Base-by-base conservation (phyloP, 1,139 yeast species). In the Candida gigantensis region DNA sequence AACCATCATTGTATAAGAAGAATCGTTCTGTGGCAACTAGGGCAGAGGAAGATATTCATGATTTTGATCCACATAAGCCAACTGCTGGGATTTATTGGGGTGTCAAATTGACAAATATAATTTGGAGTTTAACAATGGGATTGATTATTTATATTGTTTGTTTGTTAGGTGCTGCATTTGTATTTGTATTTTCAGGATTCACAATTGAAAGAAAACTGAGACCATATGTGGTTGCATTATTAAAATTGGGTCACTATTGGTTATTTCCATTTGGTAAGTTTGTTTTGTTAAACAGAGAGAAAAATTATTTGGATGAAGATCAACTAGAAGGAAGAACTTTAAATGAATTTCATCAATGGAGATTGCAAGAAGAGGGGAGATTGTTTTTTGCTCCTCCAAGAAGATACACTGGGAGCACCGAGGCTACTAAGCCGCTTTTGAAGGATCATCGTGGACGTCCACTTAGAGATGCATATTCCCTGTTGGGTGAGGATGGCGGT, bases 21-120 rank as follows among this genome's bases (percentile, higher is more conserved):
- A 77, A 78, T 44, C 79, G 99, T 51, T 87, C 97, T 1, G 97
- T 92, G 24, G 95, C 95, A 47, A 72, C 82, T 24, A 81, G 89
- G 40, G 97, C 97, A 1, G 95, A 88, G 41, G 88, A 86, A 45
- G 99, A 92, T 67, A 87, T 92, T 47, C 97, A 90, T 58, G 90
- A 87, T 44, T 72, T 67, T 32, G 67, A 60, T 38, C 77, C 86
- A 5, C 79, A 83, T 5, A 63, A 67, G 39, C 67, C 74, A 3
- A 61, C 72, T 36, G 69, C 70, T 6, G 57, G 68, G 3, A 79
- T 87, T 5, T 69, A 76, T 8, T 74, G 81, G 74, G 73, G 78
- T 3, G 92, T 89, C 5, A 71, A 70, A 50, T 35, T 85, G 1
- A 81, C 92, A n/a, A 90, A 90, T 53, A 42, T 72, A n/a, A 35